phyloP scores from a whole-genome alignment of 345 rosid genomes.

The Ricinus communis region DNA sequence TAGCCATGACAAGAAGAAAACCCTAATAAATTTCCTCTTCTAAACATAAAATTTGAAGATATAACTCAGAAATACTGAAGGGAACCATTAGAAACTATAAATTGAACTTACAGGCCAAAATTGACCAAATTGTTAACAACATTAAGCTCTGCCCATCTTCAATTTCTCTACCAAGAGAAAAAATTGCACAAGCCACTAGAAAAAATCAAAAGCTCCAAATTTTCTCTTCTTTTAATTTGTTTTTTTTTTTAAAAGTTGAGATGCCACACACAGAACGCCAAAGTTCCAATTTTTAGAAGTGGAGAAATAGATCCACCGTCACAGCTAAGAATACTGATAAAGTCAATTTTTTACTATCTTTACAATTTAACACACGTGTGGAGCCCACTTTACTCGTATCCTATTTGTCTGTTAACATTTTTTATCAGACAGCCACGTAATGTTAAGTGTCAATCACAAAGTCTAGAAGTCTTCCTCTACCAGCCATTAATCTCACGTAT shows the following conservation, averaged over 20 bases:
- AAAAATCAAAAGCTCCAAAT: too few species aligned
- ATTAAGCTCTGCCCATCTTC: not conserved
- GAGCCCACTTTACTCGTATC: not conserved
- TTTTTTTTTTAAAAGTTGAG: too few species aligned
- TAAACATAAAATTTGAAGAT: not conserved
- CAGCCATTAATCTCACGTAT: not conserved
- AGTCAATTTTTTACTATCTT: too few species aligned
- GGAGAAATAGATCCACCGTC: too few species aligned
- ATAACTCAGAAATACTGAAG: not conserved
- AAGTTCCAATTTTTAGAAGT: too few species aligned
- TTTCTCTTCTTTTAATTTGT: too few species aligned
- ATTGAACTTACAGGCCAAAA: conserved; percentile 5
- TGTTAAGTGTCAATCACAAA: not conserved
- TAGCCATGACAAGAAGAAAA: conserved; percentile 31
- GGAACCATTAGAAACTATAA: not conserved
- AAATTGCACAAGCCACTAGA: too few species aligned
- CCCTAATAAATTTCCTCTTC: not conserved
- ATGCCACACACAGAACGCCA: too few species aligned
- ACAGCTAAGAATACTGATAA: too few species aligned
- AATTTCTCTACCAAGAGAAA: not conserved
- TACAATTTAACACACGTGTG: not conserved
- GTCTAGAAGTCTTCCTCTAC: not conserved
- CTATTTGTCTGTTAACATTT: not conserved
- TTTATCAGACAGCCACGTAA: not conserved
- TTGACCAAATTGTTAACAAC: not conserved